phyloP scores from a whole-genome alignment of 345 rosid genomes.

The Trapa incisa region DNA sequence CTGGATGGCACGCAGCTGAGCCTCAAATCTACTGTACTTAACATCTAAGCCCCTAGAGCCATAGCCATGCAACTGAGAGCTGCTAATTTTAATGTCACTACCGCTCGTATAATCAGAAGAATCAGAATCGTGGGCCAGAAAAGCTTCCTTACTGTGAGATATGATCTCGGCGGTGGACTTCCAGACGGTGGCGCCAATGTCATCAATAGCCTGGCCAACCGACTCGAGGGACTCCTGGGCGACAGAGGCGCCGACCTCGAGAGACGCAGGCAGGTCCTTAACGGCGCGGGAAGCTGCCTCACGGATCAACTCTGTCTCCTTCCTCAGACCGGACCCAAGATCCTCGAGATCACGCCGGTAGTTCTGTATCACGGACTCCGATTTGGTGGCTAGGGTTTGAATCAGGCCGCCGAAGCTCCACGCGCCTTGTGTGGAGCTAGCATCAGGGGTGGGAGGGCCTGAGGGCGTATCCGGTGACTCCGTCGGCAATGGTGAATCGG shows the following conservation, averaged over 20 bases:
- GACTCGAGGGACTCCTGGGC: slow-evolving; percentile 72
- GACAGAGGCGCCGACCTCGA: slow-evolving; percentile 62
- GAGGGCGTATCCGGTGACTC: slow-evolving; percentile 3
- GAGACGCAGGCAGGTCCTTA: slow-evolving; percentile 43
- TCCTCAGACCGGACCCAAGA: slow-evolving; percentile 56
- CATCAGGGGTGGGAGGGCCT: too few relatives aligned
- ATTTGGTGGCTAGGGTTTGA: slow-evolving; percentile 34
- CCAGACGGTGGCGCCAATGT: slow-evolving; percentile 64
- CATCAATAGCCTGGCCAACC: slow-evolving; percentile 71
- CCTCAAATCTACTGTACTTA: slow-evolving; percentile 58
- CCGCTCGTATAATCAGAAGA: neutral
- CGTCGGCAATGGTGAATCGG: neutral
- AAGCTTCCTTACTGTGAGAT: slow-evolving; percentile 44
- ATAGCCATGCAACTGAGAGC: slow-evolving; percentile 8
- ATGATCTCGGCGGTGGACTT: slow-evolving; percentile 64
- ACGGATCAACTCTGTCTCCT: slow-evolving; percentile 54
- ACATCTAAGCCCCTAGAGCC: slow-evolving; percentile 4
- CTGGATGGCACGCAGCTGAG: slow-evolving; percentile 45
- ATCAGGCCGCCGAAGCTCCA: slow-evolving; percentile 58
- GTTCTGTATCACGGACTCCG: slow-evolving; percentile 55
- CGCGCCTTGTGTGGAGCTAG: neutral
- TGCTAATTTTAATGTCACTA: neutral
- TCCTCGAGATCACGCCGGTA: slow-evolving; percentile 68
- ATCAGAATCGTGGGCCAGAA: slow-evolving; percentile 21
- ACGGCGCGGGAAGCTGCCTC: slow-evolving; percentile 69